Base-by-base conservation (phyloP, 2,329 filamentous ascomycete species). In the Diaporthe australafricana region DNA sequence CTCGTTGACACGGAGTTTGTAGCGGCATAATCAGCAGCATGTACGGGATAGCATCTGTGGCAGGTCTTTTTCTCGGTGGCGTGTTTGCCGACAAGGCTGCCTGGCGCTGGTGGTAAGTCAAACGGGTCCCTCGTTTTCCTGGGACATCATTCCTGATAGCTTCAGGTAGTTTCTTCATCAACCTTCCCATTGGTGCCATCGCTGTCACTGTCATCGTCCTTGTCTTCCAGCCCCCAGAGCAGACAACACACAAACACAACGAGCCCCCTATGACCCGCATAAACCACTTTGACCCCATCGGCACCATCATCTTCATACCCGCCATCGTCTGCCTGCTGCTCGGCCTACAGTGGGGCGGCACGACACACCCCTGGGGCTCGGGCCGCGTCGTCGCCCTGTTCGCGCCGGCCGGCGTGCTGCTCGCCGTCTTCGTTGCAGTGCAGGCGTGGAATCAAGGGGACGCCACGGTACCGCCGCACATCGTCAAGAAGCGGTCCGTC, bases 341-440 rank as follows among this genome's bases (percentile, higher is more conserved):
- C 22, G 84, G 84, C 12, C 79, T 87, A 16, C 82, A 85, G 70
- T 86, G 83, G 83, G 82, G 81, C 67, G 82, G 81, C 56, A 70
- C 65, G 5, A 72, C 70, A 17, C 75, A 77, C 55, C 56, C 76
- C 9, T 77, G 76, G 75, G 40, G 42, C 2, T 76, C 73, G 8
- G 76, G 74, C 1, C 68, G 74, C 27, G 80, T 85, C 52, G 79
- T 85, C 47, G 81, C 77, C 0, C 78, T 84, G 11, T 74, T 85
- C 27, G 78, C 83, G 25, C 47, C 80, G 20, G 80, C 79, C 57
- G 78, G 71, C 27, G 75, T 82, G 8, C 75, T 81, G 2, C 70
- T 79, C 83, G 35, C 50, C n/a, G 11, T 17, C 42, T 62, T 38
- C 14, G 9, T 52, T 5, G 30, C n/a, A 14, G 12, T 50, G 16